A percentile compares a stretch with the other conserved stretches of the same genome.
Conservation (phyloP, 2,329 filamentous ascomycete genomes). For the Sarocladium kiliense region DNA sequence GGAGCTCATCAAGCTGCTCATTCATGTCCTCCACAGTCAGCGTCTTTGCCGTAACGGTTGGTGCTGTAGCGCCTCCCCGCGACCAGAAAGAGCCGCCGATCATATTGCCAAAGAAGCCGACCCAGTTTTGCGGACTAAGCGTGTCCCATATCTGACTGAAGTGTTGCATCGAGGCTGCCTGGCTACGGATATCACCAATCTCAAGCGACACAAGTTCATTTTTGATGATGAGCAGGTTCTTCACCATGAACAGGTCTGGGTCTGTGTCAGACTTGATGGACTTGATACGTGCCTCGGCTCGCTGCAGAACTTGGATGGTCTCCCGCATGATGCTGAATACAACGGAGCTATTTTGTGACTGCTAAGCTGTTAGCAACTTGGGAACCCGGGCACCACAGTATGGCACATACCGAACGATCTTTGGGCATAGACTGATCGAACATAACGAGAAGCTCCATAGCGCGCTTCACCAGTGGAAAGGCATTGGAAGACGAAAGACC, state of each 20-base stretch:
- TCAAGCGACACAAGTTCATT: conserved; percentile 95
- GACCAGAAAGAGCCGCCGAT: conserved; percentile 52
- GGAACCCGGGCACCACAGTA: not conserved
- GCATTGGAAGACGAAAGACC: conserved; percentile 51
- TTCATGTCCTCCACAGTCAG: conserved; percentile 52
- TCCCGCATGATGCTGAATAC: conserved; percentile 76
- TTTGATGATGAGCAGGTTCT: conserved; percentile 90
- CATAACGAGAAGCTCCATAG: conserved; percentile 53
- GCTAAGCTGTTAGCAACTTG: conserved; percentile 13
- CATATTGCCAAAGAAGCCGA: conserved; percentile 54
- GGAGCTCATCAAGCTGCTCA: conserved; percentile 58
- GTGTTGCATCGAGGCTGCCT: conserved; percentile 46
- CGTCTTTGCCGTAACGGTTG: conserved; percentile 32
- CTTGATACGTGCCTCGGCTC: conserved; percentile 67
- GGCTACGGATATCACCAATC: conserved; percentile 65
- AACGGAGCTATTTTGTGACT: conserved; percentile 45
- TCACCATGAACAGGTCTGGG: conserved; percentile 86
- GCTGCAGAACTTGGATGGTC: conserved; percentile 76
- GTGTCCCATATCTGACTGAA: conserved; percentile 62
- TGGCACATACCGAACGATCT: conserved; percentile 50
- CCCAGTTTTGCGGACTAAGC: conserved; percentile 51
- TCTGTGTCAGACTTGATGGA: conserved; percentile 58
- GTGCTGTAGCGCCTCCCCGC: conserved; percentile 19
- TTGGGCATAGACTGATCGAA: conserved; percentile 63
- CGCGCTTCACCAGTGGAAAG: conserved; percentile 52